Base-by-base conservation (phyloP, 768 basidiomycete genomes). In the Polyporus arcularius region DNA sequence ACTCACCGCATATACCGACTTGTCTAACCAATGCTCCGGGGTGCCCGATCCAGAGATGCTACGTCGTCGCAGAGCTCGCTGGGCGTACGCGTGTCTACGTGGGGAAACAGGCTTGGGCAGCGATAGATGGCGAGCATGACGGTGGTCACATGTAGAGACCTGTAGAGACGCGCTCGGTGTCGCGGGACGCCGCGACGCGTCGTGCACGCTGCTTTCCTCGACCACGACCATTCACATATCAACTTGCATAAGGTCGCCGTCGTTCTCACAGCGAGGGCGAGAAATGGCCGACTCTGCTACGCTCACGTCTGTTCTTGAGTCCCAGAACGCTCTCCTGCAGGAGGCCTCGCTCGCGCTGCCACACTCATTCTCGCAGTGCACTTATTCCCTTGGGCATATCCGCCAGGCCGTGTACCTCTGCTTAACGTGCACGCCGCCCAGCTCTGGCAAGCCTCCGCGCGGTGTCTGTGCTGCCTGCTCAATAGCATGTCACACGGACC, bases 351-450 rank as follows among this genome's bases (percentile, higher is more conserved):
- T 73, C 46, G 78, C 79, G 0, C 73, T 80, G 35, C 79, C 79
- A 5, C 76, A 77, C 66, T 67, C 69, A 14, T 80, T 80, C 71
- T 73, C 75, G 28, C 73, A 75, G 26, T 81, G 79, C 67, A 79
- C 79, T 5, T 73, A 79, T 59, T 45, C 67, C 51, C 69, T 71
- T 9, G 78, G 79, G 0, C 69, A 70, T 65, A 73, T 68, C 62
- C 85, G 87, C 58, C 92, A 95, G 73, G 86, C 90, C 0, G 85
- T 94, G 10, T 91, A 94, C 71, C 85, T 93, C 55, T 95, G 92
- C 69, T 73, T 86, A 9, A 87, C 89, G 1, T 95, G 92, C 70
- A 78, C 53, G 11, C 45, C 62, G 4, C 57, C 62, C 12, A 38
- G 54, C 4, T 58, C 62, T 6, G 40, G 16, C 28, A 43, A 15